Evolutionary conservation across 306 rosid genomes (phyloP).

Genomic region (Cajanus cajan): DNA sequence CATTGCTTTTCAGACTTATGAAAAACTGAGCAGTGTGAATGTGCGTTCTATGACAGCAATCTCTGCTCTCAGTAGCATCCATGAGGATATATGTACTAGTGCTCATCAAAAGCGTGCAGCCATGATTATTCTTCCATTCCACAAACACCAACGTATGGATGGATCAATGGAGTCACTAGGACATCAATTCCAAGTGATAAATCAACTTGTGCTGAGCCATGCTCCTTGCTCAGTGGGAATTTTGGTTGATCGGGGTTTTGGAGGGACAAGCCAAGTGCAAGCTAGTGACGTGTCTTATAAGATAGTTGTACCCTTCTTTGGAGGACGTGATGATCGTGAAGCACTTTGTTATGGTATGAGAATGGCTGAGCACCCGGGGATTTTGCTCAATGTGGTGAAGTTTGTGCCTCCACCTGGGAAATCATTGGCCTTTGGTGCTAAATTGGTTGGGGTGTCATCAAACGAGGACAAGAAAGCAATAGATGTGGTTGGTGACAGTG

Average conservation of each 20-base stretch:
- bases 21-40: constrained; percentile 49
- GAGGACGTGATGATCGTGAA: constrained; percentile 68
- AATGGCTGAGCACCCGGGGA: constrained; percentile 71
- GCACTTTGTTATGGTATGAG: constrained; percentile 68
- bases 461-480: constrained; percentile 13
- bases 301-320: constrained; percentile 48
- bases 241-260: constrained; percentile 63
- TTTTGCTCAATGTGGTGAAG: constrained; percentile 40
- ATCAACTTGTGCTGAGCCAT: constrained; percentile 53
- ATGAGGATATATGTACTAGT: constrained; percentile 65
- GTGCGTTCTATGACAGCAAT: constrained; percentile 74
- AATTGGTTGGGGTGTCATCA: constrained; percentile 35
- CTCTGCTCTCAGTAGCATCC: constrained; percentile 53
- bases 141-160: constrained; percentile 58
- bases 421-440: constrained; percentile 44
- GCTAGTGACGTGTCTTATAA: constrained; percentile 55
- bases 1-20: constrained; percentile 66
- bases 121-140: constrained; percentile 61
- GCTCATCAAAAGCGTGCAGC: constrained; percentile 64
- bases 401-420: constrained; percentile 35
- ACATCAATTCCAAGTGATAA: constrained; percentile 36
- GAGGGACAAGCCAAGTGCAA: constrained; percentile 67
- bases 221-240: constrained; percentile 75
- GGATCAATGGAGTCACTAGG: constrained; percentile 67
- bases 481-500: background rate